Base-by-base conservation (phyloP, 2,329 filamentous ascomycete species). In the Neophaeococcomyces mojaviensis region DNA sequence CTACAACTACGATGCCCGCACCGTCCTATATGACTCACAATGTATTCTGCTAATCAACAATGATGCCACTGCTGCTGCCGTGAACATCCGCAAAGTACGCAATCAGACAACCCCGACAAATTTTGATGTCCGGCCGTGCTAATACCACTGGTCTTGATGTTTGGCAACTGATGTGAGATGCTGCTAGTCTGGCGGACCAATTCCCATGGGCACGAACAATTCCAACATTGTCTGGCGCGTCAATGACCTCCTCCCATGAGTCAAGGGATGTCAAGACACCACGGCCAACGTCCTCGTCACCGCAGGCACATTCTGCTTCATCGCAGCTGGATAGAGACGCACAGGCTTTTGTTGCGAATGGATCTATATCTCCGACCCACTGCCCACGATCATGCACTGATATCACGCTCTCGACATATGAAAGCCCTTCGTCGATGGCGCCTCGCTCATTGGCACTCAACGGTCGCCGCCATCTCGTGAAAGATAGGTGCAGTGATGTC, bases 311-410 rank as follows among this genome's bases (percentile, higher is more conserved):
- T n/a, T n/a, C n/a, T n/a, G n/a, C n/a, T n/a, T n/a, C n/a, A n/a
- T n/a, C n/a, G n/a, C n/a, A n/a, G n/a, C n/a, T n/a, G n/a, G n/a
- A n/a, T n/a, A n/a, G n/a, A n/a, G n/a, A n/a, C n/a, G 13, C 12
- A 10, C 13, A 49, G 31, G 16, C 53, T 41, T 22, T 12, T 15
- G 28, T 18, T n/a, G 18, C 28, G 22, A n/a, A 26, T 42, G 40
- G 31, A n/a, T 49, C 40, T 9, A 56, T 32, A 31, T 58, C 56
- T 7, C 46, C 56, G 3, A 58, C 48, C 56, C 54, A 57, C 16
- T 51, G 33, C 3, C 52, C 53, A 7, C 33, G 12, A 20, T 57
- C 56, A 28, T 48, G 47, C 1, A 56, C 54, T n/a, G 56, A 58
- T 15, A 57, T 26, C 1, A 58, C 18, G 2, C 48, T 42, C 41